These are phyloP conservation scores for Spizellomyces sp. DNA, from an alignment of 192 early-diverging fungal genomes.

Conservation along the genomic window DNA sequence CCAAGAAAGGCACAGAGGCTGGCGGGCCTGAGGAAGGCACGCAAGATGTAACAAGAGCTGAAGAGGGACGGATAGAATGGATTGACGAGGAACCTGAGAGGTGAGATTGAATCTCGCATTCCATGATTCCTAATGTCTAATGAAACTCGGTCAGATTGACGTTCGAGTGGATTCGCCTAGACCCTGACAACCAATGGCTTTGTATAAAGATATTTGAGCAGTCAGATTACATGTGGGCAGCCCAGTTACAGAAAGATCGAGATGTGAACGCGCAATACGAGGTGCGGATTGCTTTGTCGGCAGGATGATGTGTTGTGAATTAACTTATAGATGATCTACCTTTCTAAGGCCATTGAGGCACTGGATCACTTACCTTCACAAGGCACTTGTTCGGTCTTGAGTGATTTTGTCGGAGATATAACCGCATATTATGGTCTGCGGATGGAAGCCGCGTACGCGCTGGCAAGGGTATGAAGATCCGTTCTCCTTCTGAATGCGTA, in stretches of 20 bases:
- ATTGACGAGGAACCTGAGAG: conserved; percentile 80
- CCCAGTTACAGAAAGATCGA: conserved; percentile 84
- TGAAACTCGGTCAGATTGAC: conserved; percentile 51
- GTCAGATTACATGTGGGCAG: conserved; percentile 94
- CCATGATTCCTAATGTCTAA: not conserved
- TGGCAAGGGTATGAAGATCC: conserved; percentile 37
- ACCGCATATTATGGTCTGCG: conserved; percentile 26
- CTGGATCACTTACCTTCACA: conserved; percentile 31
- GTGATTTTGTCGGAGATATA: not conserved
- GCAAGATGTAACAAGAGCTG: not conserved
- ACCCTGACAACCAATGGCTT: conserved; percentile 94
- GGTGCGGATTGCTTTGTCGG: too few relatives aligned
- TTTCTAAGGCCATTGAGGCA: conserved; percentile 67
- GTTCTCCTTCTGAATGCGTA: not conserved
- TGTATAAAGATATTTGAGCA: conserved; percentile 85
- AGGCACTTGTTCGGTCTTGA: conserved; percentile 27
- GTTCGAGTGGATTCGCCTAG: conserved; percentile 97
- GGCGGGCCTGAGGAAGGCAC: conserved; percentile 7
- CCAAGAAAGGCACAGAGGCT: conserved; percentile 46
- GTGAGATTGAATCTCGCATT: conserved; percentile 36
- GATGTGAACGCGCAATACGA: conserved; percentile 94
- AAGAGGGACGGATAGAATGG: conserved; percentile 47
- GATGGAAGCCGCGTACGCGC: conserved; percentile 42
- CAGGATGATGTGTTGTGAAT: too few relatives aligned
- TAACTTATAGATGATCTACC: not conserved